These are phyloP conservation scores for Rhizomucor pusillus DNA, from an alignment of 371 early-diverging fungal species.

Conservation along the genomic window DNA sequence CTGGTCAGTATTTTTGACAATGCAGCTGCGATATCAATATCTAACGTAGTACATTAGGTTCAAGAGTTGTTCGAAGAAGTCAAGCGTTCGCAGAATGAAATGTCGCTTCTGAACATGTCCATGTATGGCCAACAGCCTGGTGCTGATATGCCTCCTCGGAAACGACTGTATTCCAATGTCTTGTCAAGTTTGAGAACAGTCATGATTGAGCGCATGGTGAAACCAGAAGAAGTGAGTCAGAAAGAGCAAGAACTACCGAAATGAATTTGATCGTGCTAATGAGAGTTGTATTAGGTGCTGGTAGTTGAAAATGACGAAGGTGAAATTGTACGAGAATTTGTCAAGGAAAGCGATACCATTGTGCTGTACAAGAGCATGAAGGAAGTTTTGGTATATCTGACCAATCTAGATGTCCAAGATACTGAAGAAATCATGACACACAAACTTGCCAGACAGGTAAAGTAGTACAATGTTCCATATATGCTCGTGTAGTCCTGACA, in stretches of 20 bases:
- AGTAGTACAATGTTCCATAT: neutral
- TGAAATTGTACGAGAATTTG: conserved; percentile 97
- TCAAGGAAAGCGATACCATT: conserved; percentile 99
- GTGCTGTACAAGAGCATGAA: conserved; percentile 98
- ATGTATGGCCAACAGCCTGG: conserved; percentile 14
- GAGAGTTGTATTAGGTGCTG: conserved; percentile 68
- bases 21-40: neutral
- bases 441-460: conserved; percentile 85
- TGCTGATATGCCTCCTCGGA: conserved; percentile 27
- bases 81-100: conserved; percentile 41
- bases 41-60: conserved; percentile 46
- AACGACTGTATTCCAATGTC: conserved; percentile 75
- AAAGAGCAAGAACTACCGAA: too few relatives aligned
- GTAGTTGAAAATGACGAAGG: conserved; percentile 99
- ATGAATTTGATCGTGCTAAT: too few relatives aligned
- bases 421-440: conserved; percentile 94
- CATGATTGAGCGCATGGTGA: conserved; percentile 96
- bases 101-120: conserved; percentile 44
- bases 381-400: conserved; percentile 95
- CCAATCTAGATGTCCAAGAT: conserved; percentile 91
- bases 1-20: conserved; percentile 52
- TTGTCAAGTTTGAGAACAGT: conserved; percentile 84
- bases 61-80: conserved; percentile 82
- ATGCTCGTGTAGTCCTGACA: neutral
- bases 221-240: conserved; percentile 89